Evolutionary conservation across 176 grass and related monocot genomes (phyloP), one percentile per base, ranked within the genome.

Genomic region (Echinochloa phyllopogon): DNA sequence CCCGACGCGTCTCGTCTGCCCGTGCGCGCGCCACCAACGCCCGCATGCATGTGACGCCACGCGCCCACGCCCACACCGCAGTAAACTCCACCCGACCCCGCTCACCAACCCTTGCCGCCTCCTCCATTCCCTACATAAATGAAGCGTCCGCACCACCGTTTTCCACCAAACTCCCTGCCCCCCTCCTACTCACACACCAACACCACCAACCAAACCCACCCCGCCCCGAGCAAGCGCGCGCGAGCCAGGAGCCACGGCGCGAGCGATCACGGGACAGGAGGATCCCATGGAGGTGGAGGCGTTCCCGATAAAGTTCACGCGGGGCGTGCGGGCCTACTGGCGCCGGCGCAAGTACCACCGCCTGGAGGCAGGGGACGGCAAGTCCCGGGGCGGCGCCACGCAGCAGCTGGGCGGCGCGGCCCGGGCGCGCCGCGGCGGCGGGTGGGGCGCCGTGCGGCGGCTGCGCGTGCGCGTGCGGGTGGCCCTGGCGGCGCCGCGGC

Each of bases 261-360:
- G 37, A 39, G 3, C 21, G 6, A n/a, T n/a, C n/a, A 33, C 29
- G 29, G 29, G 29, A 33, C 29, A 33, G 18, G 10, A 13, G 0
- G 18, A 86, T 43, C 38, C 14, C 21, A 88, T 86, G 89, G 92
- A 89, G 69, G 41, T 48, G 14, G 91, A 90, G 75, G 85, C 85
- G 72, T 92, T 92, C 80, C 95, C 78, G 68, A 88, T 87, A 72
- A 82, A 83, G 60, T 94, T 97, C 86, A 94, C 92, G 11, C 85
- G 24, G 55, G 92, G 90, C 78, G 82, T 97, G 68, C 87, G 84
- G 6, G 29, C 92, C 0, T 86, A 91, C 83, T 97, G 95, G 95
- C 73, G 83, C 6, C 85, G 83, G 8, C 48, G 90, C 79, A 94
- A 92, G 47, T 97, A 97, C 78, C 88, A 94, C 66, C 83, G 88